Evolutionary conservation across 2,329 filamentous ascomycete genomes (phyloP).

Genomic region (Fusarium graminum): DNA sequence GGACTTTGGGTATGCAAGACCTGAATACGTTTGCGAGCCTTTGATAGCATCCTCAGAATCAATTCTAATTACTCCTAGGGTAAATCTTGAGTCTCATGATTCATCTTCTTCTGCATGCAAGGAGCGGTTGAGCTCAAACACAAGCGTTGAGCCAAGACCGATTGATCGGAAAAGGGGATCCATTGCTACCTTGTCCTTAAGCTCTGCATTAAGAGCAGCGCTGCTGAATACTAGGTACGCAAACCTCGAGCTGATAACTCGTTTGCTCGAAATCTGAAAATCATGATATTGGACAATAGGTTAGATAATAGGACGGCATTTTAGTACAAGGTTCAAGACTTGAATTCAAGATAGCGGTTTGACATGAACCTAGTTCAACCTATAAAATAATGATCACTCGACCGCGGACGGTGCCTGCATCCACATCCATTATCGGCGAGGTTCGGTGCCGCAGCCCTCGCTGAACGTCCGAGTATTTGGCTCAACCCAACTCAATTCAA

Average conservation of each 20-base stretch:
- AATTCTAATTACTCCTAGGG: no score
- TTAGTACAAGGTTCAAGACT: not conserved
- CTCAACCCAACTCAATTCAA: not conserved
- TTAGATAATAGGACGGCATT: not conserved
- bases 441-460: constrained; percentile 21
- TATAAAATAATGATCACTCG: not conserved
- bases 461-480: not conserved
- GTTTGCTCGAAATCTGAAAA: not conserved
- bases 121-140: constrained; percentile 26
- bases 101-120: not conserved
- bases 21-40: not conserved
- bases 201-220: constrained; percentile 4
- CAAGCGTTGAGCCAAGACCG: constrained; percentile 27
- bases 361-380: constrained; percentile 6
- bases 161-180: constrained; percentile 22
- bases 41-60: not conserved
- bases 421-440: constrained; percentile 15
- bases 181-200: constrained; percentile 12
- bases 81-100: not conserved
- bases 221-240: constrained; percentile 3
- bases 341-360: not conserved
- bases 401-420: not conserved
- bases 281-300: not conserved
- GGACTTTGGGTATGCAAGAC: not conserved
- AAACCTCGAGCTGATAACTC: not conserved